Conservation (phyloP, 371 early-diverging fungal genomes). For the Mortierella sp. region DNA sequence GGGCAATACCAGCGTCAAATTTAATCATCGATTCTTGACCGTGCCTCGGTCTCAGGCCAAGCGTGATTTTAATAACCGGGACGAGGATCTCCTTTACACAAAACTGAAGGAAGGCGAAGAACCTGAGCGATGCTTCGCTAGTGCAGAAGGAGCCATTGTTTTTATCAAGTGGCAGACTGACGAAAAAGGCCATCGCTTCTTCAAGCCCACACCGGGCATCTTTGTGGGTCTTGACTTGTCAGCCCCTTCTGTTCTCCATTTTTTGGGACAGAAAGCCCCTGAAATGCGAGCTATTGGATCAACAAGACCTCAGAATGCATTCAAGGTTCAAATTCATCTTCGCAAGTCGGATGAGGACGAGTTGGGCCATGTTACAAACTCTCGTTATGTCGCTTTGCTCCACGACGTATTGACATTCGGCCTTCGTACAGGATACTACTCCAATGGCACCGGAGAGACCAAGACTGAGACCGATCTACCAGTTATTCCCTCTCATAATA, state of each 20-base stretch:
- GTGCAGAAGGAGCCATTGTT: conserved; percentile 38
- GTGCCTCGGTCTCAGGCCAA: conserved; percentile 41
- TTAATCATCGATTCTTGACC: conserved; percentile 43
- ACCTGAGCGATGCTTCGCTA: conserved; percentile 41
- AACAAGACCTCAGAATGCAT: conserved; percentile 33
- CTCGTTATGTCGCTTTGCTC: conserved; percentile 37
- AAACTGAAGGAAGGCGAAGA: conserved; percentile 29
- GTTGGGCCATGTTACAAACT: conserved; percentile 51
- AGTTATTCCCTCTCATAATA: conserved; percentile 17
- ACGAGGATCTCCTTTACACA: conserved; percentile 25
- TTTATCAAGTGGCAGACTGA: conserved; percentile 45
- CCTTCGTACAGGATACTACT: conserved; percentile 40
- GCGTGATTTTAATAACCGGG: conserved; percentile 38
- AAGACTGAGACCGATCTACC: conserved; percentile 24
- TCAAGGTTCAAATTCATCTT: conserved; percentile 37
- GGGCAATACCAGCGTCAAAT: conserved; percentile 38
- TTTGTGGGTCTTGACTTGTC: conserved; percentile 22
- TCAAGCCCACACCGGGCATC: conserved; percentile 39
- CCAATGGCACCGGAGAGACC: conserved; percentile 31
- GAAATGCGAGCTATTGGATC: conserved; percentile 11
- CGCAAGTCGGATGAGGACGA: conserved; percentile 53
- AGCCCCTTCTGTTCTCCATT: conserved; percentile 20
- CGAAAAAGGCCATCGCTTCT: conserved; percentile 44
- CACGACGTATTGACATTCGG: conserved; percentile 48
- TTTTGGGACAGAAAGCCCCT: conserved; percentile 21